A percentile compares a stretch with the other conserved stretches of the same genome.
Conservation (phyloP, 768 basidiomycete genomes). For the Galerina sulciceps region DNA sequence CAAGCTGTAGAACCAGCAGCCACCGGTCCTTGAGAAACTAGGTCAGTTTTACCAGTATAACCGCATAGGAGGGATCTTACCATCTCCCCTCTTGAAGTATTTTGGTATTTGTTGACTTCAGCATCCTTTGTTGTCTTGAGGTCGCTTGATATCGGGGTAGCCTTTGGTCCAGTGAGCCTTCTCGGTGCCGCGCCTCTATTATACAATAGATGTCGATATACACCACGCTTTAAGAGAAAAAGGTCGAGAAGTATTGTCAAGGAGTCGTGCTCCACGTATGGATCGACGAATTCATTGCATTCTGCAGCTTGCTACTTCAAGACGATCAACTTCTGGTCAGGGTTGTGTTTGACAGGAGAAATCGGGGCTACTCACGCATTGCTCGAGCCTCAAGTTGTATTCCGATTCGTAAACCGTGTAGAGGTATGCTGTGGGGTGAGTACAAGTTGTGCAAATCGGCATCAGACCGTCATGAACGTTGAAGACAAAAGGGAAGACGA, state of each 20-base stretch:
- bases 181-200: conserved; percentile 76
- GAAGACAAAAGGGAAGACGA: not conserved
- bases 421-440: conserved; percentile 62
- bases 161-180: conserved; percentile 32
- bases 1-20: conserved; percentile 62
- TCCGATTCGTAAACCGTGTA: conserved; percentile 85
- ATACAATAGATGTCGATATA: conserved; percentile 81
- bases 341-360: not conserved
- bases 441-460: conserved; percentile 85
- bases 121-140: too few relatives aligned
- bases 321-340: not conserved
- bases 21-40: conserved; percentile 53
- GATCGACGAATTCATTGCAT: conserved; percentile 77
- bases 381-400: conserved; percentile 79
- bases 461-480: conserved; percentile 35
- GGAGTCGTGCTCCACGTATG: conserved; percentile 84
- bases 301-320: conserved; percentile 41
- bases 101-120: too few relatives aligned
- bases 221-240: conserved; percentile 79
- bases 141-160: conserved; percentile 4
- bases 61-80: not conserved
- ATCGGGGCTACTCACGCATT: conserved; percentile 61
- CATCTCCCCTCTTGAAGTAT: not conserved
- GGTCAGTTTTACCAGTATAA: not conserved
- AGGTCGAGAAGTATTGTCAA: conserved; percentile 78